Evolutionary conservation across 768 basidiomycete species (phyloP).

Genomic region (Lactarius tabidus): DNA sequence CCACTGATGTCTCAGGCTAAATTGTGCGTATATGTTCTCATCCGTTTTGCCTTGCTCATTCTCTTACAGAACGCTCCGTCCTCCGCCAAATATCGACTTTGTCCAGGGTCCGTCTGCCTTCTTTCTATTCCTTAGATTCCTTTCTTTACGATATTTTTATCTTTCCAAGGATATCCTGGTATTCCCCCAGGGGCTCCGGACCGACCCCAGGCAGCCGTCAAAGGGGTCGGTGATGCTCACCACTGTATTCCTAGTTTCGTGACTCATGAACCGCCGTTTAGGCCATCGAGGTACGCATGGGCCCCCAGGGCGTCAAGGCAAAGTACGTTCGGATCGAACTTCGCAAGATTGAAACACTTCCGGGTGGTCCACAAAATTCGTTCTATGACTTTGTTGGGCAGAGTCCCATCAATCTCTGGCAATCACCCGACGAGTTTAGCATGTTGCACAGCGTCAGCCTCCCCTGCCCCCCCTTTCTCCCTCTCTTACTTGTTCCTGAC

Average conservation of each 20-base stretch:
- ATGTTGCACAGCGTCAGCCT: conserved; percentile 57
- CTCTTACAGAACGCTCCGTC: conserved; percentile 64
- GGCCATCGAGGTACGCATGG: conserved; percentile 84
- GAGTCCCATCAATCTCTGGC: conserved; percentile 82
- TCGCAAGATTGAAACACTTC: conserved; percentile 83
- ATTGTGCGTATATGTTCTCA: not conserved
- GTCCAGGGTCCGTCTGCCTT: conserved; percentile 51
- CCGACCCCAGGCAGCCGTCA: conserved; percentile 77
- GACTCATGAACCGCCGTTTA: conserved; percentile 29
- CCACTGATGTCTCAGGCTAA: conserved; percentile 18
- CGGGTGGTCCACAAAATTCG: conserved; percentile 61
- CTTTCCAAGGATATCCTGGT: conserved; percentile 69
- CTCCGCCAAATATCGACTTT: conserved; percentile 86
- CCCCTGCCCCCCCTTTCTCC: not conserved
- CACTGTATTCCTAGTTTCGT: conserved; percentile 19
- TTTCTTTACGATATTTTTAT: not conserved
- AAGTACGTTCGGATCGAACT: conserved; percentile 92
- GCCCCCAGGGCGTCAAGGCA: conserved; percentile 72
- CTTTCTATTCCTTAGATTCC: not conserved
- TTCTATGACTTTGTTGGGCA: conserved; percentile 80
- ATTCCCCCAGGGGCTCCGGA: conserved; percentile 77
- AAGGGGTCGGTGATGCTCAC: conserved; percentile 55
- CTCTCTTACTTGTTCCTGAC: conserved; percentile 3
- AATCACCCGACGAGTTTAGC: conserved; percentile 69
- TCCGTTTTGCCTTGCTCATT: not conserved